Percentiles rank a stretch among this genome's conserved stretches.
These are phyloP conservation scores for Calonectria naviculata DNA, from an alignment of 2,329 filamentous ascomycete genomes.

Conservation along the genomic window DNA sequence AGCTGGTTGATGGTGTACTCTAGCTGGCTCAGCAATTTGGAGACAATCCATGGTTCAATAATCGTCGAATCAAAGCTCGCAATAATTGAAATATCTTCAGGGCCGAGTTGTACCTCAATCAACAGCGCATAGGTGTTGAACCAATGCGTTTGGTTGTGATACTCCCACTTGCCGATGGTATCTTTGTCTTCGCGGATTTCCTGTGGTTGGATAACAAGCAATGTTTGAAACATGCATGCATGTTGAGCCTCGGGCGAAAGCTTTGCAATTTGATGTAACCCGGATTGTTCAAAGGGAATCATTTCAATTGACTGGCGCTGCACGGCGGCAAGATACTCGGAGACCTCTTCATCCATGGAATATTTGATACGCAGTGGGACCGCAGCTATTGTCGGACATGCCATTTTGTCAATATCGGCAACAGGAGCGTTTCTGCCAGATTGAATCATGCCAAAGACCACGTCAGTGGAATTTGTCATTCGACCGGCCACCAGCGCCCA, in stretches of 20 bases:
- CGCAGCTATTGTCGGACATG: slow-evolving; percentile 24
- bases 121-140: slow-evolving; percentile 10
- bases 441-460: slow-evolving; percentile 37
- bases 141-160: not conserved
- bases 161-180: not conserved
- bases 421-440: slow-evolving; percentile 39
- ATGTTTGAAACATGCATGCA: slow-evolving; percentile 19
- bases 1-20: slow-evolving; percentile 14
- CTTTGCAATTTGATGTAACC: slow-evolving; percentile 20
- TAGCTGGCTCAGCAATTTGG: slow-evolving; percentile 6
- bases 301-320: slow-evolving; percentile 25
- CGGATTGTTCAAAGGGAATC: slow-evolving; percentile 23
- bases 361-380: slow-evolving; percentile 33
- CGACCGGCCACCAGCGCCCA: slow-evolving; percentile 39
- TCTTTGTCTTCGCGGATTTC: not conserved
- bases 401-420: slow-evolving; percentile 30
- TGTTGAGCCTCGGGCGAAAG: not conserved
- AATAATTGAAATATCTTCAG: not conserved
- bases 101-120: slow-evolving; percentile 9
- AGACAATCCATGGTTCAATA: not conserved
- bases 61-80: slow-evolving; percentile 12
- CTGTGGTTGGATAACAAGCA: slow-evolving; percentile 22
- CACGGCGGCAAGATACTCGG: slow-evolving; percentile 52
- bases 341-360: slow-evolving; percentile 42
- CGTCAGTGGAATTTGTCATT: slow-evolving; percentile 30